Evolutionary conservation across 1,284 basidiomycete species (phyloP).

Genomic region (Heterobasidion irregulare): DNA sequence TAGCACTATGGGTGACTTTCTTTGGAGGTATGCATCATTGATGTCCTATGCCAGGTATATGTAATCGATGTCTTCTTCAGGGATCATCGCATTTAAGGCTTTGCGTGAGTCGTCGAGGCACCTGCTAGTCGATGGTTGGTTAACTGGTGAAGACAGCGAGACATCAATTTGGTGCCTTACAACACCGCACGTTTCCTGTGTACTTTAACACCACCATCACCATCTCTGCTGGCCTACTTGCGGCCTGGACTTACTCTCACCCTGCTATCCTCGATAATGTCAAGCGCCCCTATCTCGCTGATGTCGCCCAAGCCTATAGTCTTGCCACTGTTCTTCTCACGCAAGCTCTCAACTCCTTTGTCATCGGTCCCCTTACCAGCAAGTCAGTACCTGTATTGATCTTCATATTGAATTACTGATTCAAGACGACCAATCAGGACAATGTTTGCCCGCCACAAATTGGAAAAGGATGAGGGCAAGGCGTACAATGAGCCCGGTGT

Average conservation of each 20-base stretch:
- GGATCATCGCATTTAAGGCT: slow-evolving; percentile 48
- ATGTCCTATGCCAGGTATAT: neutral
- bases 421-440: slow-evolving; percentile 32
- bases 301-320: slow-evolving; percentile 66
- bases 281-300: slow-evolving; percentile 39
- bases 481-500: slow-evolving; percentile 55
- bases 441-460: slow-evolving; percentile 64
- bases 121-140: neutral
- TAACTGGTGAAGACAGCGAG: slow-evolving; percentile 31
- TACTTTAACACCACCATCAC: slow-evolving; percentile 63
- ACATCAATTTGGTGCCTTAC: slow-evolving; percentile 70
- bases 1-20: slow-evolving; percentile 61
- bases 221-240: slow-evolving; percentile 48
- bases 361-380: slow-evolving; percentile 61
- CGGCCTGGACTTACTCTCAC: slow-evolving; percentile 58
- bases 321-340: slow-evolving; percentile 40
- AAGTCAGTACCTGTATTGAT: slow-evolving; percentile 32
- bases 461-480: slow-evolving; percentile 72
- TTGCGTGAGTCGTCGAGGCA: slow-evolving; percentile 34
- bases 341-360: slow-evolving; percentile 49
- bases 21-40: slow-evolving; percentile 40
- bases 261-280: slow-evolving; percentile 47
- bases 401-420: slow-evolving; percentile 1
- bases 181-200: slow-evolving; percentile 66
- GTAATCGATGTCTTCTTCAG: slow-evolving; percentile 18